phyloP scores from a whole-genome alignment of 495 filamentous ascomycete genomes.

The Aspergillus affinis region DNA sequence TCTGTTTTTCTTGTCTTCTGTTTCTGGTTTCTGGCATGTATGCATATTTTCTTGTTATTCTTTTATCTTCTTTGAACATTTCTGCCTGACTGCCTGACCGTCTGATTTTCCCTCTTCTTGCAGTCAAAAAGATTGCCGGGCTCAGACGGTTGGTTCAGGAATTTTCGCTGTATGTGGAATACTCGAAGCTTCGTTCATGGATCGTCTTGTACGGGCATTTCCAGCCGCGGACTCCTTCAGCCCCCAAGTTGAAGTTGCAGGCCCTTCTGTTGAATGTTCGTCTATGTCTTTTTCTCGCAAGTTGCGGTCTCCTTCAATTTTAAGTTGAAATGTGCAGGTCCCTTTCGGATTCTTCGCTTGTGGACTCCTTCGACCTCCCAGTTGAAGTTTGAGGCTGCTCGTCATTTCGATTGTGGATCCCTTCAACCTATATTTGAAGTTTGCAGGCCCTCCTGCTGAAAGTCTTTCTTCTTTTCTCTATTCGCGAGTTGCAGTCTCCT shows the following conservation, averaged over 20 bases:
- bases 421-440: neutral
- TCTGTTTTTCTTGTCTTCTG: neutral
- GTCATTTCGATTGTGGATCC: slow-evolving; percentile 3
- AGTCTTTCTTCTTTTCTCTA: neutral
- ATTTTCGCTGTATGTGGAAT: neutral
- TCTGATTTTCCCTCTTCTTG: neutral
- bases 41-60: neutral
- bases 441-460: slow-evolving; percentile 5
- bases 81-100: neutral
- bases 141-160: neutral
- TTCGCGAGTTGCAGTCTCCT: neutral
- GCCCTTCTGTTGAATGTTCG: neutral
- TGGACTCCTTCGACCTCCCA: slow-evolving; percentile 6
- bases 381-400: slow-evolving; percentile 6
- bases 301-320: too few relatives aligned
- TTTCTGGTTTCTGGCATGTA: neutral
- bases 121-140: neutral
- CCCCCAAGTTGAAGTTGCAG: too few relatives aligned
- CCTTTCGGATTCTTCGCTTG: neutral
- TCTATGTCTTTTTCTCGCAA: neutral
- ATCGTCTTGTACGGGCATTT: neutral
- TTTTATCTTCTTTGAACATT: neutral
- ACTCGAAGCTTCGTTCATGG: neutral
- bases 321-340: neutral
- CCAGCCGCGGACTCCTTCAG: neutral